phyloP scores from a whole-genome alignment of 257 asterid species.

The Paraleonurus japonicus region DNA sequence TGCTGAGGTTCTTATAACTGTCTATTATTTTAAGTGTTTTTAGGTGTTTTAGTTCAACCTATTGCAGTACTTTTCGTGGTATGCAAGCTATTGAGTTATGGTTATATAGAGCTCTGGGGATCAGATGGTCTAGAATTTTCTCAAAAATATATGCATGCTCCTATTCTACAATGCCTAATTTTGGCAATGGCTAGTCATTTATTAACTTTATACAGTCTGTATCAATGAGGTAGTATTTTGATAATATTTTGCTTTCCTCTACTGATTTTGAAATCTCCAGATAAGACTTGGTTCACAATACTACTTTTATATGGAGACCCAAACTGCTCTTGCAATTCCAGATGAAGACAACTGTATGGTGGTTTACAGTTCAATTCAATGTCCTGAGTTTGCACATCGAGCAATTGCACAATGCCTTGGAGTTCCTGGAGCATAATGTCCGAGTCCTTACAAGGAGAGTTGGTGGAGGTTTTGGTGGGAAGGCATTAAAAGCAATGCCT shows the following conservation, averaged over 20 bases:
- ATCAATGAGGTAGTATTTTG: background rate
- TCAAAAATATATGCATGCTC: background rate
- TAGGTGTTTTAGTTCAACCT: background rate
- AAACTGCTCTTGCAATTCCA: conserved; percentile 28
- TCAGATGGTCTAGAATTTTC: background rate
- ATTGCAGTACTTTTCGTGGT: background rate
- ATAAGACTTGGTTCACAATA: conserved; percentile 26
- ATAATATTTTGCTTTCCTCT: background rate
- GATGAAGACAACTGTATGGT: conserved; percentile 29
- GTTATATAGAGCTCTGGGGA: background rate
- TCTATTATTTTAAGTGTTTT: background rate
- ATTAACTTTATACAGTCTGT: background rate
- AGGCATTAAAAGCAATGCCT: conserved; percentile 17
- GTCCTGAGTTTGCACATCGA: conserved; percentile 25
- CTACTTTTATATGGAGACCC: conserved; percentile 30
- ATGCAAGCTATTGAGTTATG: background rate
- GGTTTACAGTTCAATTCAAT: conserved; percentile 23
- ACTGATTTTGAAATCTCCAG: conserved; percentile 5
- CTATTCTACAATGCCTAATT: background rate
- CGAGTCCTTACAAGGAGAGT: conserved; percentile 25
- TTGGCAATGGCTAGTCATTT: background rate
- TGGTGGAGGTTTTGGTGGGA: conserved; percentile 29
- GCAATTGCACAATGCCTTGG: conserved; percentile 26
- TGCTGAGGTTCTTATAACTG: conserved; percentile 44
- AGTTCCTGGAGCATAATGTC: conserved; percentile 24